Evolutionary conservation across 2,329 filamentous ascomycete genomes (phyloP).

Genomic region (Paecilomyces sp.): DNA sequence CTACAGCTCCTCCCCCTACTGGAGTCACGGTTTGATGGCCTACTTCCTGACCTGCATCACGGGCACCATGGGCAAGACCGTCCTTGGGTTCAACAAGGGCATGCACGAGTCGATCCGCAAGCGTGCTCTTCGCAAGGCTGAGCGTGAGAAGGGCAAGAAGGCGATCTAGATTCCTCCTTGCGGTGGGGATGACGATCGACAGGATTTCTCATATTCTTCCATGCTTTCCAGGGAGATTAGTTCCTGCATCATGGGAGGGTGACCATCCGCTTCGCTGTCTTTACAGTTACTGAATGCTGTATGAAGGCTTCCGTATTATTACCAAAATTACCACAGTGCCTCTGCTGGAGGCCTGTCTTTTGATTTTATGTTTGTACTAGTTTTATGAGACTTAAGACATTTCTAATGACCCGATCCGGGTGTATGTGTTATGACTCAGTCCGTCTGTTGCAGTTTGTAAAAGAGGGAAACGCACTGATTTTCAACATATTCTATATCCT

Average conservation of each 20-base stretch:
- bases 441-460: neutral
- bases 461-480: neutral
- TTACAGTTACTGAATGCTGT: neutral
- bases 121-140: constrained; percentile 75
- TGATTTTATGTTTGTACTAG: neutral
- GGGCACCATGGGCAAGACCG: constrained; percentile 50
- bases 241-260: neutral
- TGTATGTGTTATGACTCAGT: neutral
- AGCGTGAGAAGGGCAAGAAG: constrained; percentile 62
- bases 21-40: constrained; percentile 83
- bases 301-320: neutral
- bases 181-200: neutral
- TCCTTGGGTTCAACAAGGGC: constrained; percentile 54
- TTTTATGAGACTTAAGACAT: neutral
- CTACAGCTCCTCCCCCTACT: constrained; percentile 85
- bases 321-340: neutral
- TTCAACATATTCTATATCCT: neutral
- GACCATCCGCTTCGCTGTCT: neutral
- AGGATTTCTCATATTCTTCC: neutral
- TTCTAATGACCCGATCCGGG: neutral
- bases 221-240: neutral
- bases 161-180: constrained; percentile 17
- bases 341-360: neutral
- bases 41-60: constrained; percentile 63
- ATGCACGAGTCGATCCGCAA: constrained; percentile 81